A percentile compares a stretch with the other conserved stretches of the same genome.
phyloP scores from a whole-genome alignment of 2,329 filamentous ascomycete genomes.

The Fusarium chuoi region DNA sequence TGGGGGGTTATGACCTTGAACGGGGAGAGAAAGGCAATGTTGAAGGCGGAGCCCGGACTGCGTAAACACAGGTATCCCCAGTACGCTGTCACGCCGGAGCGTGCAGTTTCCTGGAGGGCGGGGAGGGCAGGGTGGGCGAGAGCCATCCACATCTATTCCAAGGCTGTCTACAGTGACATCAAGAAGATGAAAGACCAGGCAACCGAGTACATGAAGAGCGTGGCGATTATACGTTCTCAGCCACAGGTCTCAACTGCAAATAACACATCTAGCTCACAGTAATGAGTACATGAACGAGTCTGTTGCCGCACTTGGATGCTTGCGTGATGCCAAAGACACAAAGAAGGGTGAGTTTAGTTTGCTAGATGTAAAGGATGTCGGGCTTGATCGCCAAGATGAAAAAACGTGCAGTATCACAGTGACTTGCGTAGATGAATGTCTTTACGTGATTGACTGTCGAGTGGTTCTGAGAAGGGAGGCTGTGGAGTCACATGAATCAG shows the following conservation, averaged over 20 bases:
- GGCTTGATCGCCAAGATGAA: rapidly evolving
- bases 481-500: background rate
- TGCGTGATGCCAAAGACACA: background rate
- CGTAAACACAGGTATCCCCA: background rate
- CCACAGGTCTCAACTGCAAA: background rate
- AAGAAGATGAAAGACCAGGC: background rate
- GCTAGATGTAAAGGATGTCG: rapidly evolving
- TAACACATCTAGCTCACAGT: background rate
- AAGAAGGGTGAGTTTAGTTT: background rate
- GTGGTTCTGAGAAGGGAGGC: background rate
- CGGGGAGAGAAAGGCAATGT: too few relatives aligned
- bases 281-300: background rate
- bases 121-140: background rate
- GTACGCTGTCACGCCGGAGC: background rate
- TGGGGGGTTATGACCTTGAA: too few relatives aligned
- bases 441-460: rapidly evolving
- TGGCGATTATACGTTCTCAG: background rate
- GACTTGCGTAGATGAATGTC: background rate
- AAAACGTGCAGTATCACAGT: rapidly evolving
- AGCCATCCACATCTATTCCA: background rate
- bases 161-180: background rate
- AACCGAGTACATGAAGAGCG: background rate
- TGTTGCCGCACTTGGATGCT: background rate
- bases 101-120: background rate
- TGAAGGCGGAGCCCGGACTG: too few relatives aligned